Base-by-base conservation (phyloP, 768 basidiomycete species). In the Agrocybe pediades region DNA sequence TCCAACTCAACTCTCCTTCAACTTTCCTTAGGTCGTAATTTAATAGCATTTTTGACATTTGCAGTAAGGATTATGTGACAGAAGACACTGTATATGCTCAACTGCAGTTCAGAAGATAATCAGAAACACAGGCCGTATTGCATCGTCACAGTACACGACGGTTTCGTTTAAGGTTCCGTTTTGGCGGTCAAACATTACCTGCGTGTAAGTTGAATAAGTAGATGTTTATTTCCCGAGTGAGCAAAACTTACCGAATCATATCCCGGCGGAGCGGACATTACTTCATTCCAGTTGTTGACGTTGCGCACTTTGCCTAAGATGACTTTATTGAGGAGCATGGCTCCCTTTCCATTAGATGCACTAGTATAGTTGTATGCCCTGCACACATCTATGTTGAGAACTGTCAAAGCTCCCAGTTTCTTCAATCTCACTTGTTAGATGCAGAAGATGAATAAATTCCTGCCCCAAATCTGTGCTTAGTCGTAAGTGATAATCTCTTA, bases 91-190 rank as follows among this genome's bases (percentile, higher is more conserved):
- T 36, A 15, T 30, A 30, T 36, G 11, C 13, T 36, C 11, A 36
- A 5, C 33, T 13, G 5, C 33, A 27, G 20, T 30, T 59, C 49
- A 61, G 55, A 73, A 73, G 9, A 64, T 55, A 17, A 71, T 62
- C 25, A 71, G 41, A 33, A 68, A 71, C 1, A 68, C 66, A 20
- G 70, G 70, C 21, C 70, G 64, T 53, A 71, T 69, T 5, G 69
- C 68, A 52, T 66, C 69, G 45, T 69, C 63, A 8, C 55, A 54
- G 46, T 71, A 71, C 9, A 71, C 65, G 21, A 71, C 63, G 1
- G 68, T 66, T 51, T 71, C 68, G 39, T 71, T 71, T 53, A 65
- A 51, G 6, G 53, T 19, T 8, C 60, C 63, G 17, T 55, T 57
- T 19, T 59, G 55, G 19, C 62, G 62, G 36, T 63, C 60, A 47